Evolutionary conservation across 2,329 filamentous ascomycete genomes (phyloP).

Genomic region (Grosmannia serpens): DNA sequence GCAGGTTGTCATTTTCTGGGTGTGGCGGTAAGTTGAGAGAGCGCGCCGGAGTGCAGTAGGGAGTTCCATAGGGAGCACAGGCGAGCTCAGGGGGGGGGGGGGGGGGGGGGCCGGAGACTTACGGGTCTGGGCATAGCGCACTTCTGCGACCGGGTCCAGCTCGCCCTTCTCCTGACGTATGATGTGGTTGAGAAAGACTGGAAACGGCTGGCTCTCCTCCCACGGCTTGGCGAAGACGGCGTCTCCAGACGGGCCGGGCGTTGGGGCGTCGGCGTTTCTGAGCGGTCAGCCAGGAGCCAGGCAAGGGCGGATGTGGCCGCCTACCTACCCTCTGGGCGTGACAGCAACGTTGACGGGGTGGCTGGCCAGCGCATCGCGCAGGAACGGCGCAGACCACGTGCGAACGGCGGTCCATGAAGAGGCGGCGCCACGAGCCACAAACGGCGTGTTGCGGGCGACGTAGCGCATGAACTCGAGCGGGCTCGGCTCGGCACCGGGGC

Average conservation of each 20-base stretch:
- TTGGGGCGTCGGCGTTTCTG: slow-evolving; percentile 43
- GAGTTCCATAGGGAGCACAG: too few relatives aligned
- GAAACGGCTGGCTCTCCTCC: slow-evolving; percentile 53
- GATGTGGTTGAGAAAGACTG: slow-evolving; percentile 49
- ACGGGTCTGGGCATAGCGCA: slow-evolving; percentile 69
- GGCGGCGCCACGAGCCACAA: slow-evolving; percentile 56
- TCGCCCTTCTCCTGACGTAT: slow-evolving; percentile 39
- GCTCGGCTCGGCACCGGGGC: slow-evolving; percentile 41
- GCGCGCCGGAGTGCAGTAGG: too few relatives aligned
- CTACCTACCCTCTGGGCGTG: slow-evolving; percentile 57
- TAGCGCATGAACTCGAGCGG: slow-evolving; percentile 72
- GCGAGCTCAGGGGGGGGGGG: background rate
- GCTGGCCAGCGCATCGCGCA: slow-evolving; percentile 41
- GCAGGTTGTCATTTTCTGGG: slow-evolving; percentile 69
- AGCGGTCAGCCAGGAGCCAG: background rate
- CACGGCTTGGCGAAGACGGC: slow-evolving; percentile 59
- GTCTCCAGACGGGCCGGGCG: slow-evolving; percentile 19
- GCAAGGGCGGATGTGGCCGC: too few relatives aligned
- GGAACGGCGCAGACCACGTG: slow-evolving; percentile 51
- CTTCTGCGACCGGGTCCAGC: slow-evolving; percentile 25
- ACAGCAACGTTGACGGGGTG: slow-evolving; percentile 62
- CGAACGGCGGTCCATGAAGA: slow-evolving; percentile 49
- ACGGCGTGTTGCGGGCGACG: slow-evolving; percentile 62
- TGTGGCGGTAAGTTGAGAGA: background rate
- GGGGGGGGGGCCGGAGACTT: slow-evolving; percentile 17